Evolutionary conservation across 495 filamentous ascomycete species (phyloP).

Genomic region (Aspergillus bridgeri): DNA sequence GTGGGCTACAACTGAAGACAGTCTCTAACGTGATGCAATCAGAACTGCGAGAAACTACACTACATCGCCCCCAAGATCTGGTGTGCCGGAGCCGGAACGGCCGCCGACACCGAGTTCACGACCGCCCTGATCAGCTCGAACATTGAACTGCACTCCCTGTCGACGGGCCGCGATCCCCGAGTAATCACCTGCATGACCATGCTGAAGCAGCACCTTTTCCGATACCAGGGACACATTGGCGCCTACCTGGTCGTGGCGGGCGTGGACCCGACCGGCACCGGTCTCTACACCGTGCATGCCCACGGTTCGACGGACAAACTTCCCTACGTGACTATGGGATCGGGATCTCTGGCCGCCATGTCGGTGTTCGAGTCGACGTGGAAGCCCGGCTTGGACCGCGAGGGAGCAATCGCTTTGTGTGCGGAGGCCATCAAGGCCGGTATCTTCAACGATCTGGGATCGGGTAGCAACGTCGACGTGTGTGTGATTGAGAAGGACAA

Average conservation of each 20-base stretch:
- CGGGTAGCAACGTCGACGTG: constrained; percentile 95
- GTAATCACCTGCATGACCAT: constrained; percentile 99
- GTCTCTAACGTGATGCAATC: neutral
- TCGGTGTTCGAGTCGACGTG: constrained; percentile 96
- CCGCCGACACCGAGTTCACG: constrained; percentile 98
- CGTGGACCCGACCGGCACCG: constrained; percentile 93
- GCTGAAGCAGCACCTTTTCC: constrained; percentile 99
- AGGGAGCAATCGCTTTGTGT: constrained; percentile 79
- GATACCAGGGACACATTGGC: constrained; percentile 95
- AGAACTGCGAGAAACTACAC: constrained; percentile 99
- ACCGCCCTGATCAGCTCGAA: constrained; percentile 98
- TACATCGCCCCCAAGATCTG: constrained; percentile 99
- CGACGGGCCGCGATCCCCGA: constrained; percentile 90
- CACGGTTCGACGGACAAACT: constrained; percentile 99
- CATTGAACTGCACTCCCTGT: constrained; percentile 92
- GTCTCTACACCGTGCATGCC: constrained; percentile 97
- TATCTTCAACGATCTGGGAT: constrained; percentile 99
- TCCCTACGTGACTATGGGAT: constrained; percentile 99
- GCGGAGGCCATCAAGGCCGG: constrained; percentile 89
- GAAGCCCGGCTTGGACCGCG: constrained; percentile 73
- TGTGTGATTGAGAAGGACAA: constrained; percentile 91
- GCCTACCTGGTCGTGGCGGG: constrained; percentile 98
- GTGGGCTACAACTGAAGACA: neutral
- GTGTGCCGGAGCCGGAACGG: constrained; percentile 98
- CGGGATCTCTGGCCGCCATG: constrained; percentile 94